A percentile compares a stretch with the other conserved stretches of the same genome.
These are phyloP conservation scores for Astragalus membranaceus DNA, from an alignment of 306 rosid genomes.

Conservation along the genomic window DNA sequence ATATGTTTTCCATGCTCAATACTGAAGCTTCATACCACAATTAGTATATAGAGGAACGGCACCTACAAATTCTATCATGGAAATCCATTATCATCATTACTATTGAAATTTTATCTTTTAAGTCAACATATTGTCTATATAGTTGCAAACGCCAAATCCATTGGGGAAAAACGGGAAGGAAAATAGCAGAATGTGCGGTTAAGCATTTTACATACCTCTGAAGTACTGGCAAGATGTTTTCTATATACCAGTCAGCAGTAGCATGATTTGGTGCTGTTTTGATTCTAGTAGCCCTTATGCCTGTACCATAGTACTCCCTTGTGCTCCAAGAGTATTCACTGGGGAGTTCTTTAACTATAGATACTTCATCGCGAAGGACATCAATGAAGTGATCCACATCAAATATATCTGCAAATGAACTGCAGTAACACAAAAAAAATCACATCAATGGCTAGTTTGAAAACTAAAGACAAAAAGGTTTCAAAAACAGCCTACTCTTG, in stretches of 20 bases:
- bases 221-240: conserved; percentile 70
- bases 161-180: not conserved
- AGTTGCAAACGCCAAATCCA: conserved; percentile 16
- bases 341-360: conserved; percentile 78
- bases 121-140: not conserved
- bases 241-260: conserved; percentile 82
- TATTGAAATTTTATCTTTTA: conserved; percentile 7
- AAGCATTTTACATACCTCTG: conserved; percentile 43
- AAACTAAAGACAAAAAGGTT: not conserved
- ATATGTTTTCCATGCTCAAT: not conserved
- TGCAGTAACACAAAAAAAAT: conserved; percentile 32
- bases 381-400: conserved; percentile 91
- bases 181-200: not conserved
- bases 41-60: not conserved
- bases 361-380: conserved; percentile 59
- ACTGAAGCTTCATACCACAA: not conserved
- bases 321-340: conserved; percentile 78
- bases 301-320: conserved; percentile 82
- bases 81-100: not conserved
- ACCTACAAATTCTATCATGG: not conserved
- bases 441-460: not conserved
- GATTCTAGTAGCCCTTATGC: conserved; percentile 77
- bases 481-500: not conserved
- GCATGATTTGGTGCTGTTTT: conserved; percentile 96
- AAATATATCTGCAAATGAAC: conserved; percentile 87